Conservation (phyloP, 768 basidiomycete genomes). For the Multifurca ochricompacta region DNA sequence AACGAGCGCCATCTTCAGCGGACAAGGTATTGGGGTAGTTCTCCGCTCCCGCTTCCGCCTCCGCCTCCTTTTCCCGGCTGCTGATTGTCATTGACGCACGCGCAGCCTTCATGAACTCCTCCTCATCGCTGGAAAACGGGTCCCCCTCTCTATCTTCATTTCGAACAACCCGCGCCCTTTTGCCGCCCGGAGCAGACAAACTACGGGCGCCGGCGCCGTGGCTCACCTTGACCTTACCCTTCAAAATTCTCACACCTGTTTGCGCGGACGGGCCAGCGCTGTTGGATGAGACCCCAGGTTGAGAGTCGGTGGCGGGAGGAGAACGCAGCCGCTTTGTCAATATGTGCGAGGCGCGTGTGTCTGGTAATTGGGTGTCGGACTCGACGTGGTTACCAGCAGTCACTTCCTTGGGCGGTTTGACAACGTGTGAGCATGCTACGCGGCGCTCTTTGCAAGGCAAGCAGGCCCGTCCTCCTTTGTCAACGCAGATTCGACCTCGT, state of each 20-base stretch:
- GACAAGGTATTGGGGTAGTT: conserved; percentile 6
- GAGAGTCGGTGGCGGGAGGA: neutral
- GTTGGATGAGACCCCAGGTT: neutral
- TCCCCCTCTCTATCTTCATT: conserved; percentile 16
- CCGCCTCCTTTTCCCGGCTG: conserved; percentile 7
- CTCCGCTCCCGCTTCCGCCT: too few relatives aligned
- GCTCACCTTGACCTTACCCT: conserved; percentile 13
- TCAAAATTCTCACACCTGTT: conserved; percentile 5
- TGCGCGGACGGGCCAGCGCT: conserved; percentile 10
- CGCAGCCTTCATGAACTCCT: conserved; percentile 18
- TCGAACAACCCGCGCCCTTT: conserved; percentile 14
- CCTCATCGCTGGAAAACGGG: conserved; percentile 15
- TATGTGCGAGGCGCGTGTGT: neutral
- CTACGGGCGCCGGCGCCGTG: conserved; percentile 6
- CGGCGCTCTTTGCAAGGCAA: conserved; percentile 19
- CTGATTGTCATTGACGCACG: conserved; percentile 3
- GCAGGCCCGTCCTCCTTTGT: conserved; percentile 17
- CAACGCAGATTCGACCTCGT: conserved; percentile 13
- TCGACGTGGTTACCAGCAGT: conserved; percentile 13
- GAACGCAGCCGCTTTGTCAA: conserved; percentile 8
- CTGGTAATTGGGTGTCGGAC: conserved; percentile 9
- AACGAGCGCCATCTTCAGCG: conserved; percentile 9
- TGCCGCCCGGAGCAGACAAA: neutral
- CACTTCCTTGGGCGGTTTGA: conserved; percentile 15
- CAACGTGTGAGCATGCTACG: conserved; percentile 18